Evolutionary conservation across 495 filamentous ascomycete genomes (phyloP).

Genomic region (Penicillium longicatenatum): DNA sequence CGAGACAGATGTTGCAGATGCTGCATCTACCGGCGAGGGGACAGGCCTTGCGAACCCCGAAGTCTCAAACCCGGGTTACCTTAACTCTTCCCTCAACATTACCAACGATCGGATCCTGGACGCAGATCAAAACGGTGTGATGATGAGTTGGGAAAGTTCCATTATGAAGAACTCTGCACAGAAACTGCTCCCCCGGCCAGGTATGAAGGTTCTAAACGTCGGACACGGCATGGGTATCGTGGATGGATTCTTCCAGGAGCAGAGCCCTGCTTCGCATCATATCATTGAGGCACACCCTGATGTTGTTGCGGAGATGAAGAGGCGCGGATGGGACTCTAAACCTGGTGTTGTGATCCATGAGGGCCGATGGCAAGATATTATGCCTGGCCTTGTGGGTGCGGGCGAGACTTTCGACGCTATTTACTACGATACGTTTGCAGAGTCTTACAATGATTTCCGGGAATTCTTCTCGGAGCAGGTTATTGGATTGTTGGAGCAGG

Average conservation of each 20-base stretch:
- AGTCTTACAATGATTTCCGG: slow-evolving; percentile 82
- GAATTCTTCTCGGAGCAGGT: slow-evolving; percentile 88
- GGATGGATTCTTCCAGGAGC: slow-evolving; percentile 75
- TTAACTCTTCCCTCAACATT: slow-evolving; percentile 77
- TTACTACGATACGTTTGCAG: slow-evolving; percentile 98
- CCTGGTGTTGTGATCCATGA: slow-evolving; percentile 65
- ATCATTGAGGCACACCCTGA: slow-evolving; percentile 91
- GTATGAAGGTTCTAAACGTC: slow-evolving; percentile 80
- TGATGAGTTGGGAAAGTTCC: slow-evolving; percentile 95
- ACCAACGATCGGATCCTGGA: slow-evolving; percentile 76
- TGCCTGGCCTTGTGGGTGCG: slow-evolving; percentile 68
- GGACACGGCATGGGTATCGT: slow-evolving; percentile 98
- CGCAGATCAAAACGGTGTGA: slow-evolving; percentile 80
- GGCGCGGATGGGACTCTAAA: slow-evolving; percentile 63
- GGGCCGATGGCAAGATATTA: slow-evolving; percentile 83
- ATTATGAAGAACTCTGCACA: slow-evolving; percentile 83
- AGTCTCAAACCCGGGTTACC: slow-evolving; percentile 69
- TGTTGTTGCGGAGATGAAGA: slow-evolving; percentile 70
- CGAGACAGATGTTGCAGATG: slow-evolving; percentile 1
- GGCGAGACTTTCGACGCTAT: slow-evolving; percentile 83
- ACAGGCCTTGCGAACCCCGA: slow-evolving; percentile 29
- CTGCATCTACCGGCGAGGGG: slow-evolving; percentile 19
- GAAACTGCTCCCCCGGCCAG: slow-evolving; percentile 57
- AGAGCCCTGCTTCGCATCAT: slow-evolving; percentile 68
- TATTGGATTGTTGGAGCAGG: slow-evolving; percentile 70